A percentile compares a stretch with the other conserved stretches of the same genome.
Conservation (phyloP, 2,329 filamentous ascomycete species). For the Fusarium piperis region DNA sequence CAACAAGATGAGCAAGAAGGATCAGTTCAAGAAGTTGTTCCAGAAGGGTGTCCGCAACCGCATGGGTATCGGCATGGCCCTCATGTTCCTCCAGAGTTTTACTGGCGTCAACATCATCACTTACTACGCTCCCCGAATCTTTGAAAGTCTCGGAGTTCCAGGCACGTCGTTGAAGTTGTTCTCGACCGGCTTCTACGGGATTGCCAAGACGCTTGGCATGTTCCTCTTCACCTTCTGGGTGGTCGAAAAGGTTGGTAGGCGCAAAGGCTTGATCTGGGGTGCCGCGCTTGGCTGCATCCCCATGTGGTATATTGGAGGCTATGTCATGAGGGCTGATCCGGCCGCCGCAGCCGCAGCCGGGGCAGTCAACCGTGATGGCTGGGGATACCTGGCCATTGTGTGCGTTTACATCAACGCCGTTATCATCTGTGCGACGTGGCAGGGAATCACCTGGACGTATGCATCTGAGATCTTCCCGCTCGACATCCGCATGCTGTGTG, state of each 20-base stretch:
- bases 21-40: constrained; percentile 48
- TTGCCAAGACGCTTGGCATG: constrained; percentile 50
- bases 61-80: constrained; percentile 60
- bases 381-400: constrained; percentile 57
- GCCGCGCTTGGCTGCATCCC: constrained; percentile 50
- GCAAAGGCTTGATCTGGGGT: constrained; percentile 56
- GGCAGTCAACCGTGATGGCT: constrained; percentile 53
- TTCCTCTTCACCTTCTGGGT: constrained; percentile 55
- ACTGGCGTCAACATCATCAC: constrained; percentile 67
- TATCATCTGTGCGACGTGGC: constrained; percentile 53
- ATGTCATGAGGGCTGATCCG: constrained; percentile 47
- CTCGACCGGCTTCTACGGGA: constrained; percentile 54
- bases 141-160: constrained; percentile 50
- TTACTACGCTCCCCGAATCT: constrained; percentile 59
- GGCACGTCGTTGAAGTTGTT: constrained; percentile 48
- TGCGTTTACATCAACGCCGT: constrained; percentile 55
- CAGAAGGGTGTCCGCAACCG: constrained; percentile 48
- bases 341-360: constrained; percentile 55
- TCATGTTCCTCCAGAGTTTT: constrained; percentile 54
- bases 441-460: constrained; percentile 56
- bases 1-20: constrained; percentile 41
- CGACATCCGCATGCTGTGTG: constrained; percentile 49
- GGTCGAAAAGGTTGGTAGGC: constrained; percentile 59
- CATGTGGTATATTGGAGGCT: constrained; percentile 53
- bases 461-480: constrained; percentile 58